A percentile compares a stretch with the other conserved stretches of the same genome.
phyloP scores from a whole-genome alignment of 129 eudicot genomes.

The Centrapalus pauciflorus region DNA sequence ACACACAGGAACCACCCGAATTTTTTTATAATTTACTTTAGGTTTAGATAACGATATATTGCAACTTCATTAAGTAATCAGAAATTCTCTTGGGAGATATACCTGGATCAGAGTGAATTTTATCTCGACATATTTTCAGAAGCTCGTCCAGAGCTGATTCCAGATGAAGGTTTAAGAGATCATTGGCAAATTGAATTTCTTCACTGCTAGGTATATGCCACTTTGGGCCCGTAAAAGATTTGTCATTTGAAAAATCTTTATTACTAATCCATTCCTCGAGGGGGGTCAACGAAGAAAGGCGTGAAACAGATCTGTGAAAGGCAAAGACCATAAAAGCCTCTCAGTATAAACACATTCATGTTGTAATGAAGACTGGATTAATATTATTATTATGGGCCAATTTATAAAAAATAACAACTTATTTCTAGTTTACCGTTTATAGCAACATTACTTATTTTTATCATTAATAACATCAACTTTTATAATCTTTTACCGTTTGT shows the following conservation, averaged over 20 bases:
- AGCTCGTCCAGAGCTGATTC: slow-evolving; percentile 82
- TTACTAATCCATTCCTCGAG: slow-evolving; percentile 88
- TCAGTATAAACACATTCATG: background rate
- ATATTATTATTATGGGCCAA: too few species aligned
- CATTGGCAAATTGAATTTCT: slow-evolving; percentile 85
- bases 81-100: background rate
- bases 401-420: background rate
- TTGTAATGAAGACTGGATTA: background rate
- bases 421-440: background rate
- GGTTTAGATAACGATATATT: background rate
- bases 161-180: slow-evolving; percentile 73
- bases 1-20: too few species aligned
- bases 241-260: slow-evolving; percentile 57
- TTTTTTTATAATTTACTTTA: background rate
- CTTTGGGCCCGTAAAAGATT: slow-evolving; percentile 49
- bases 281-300: slow-evolving; percentile 44
- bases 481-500: too few species aligned
- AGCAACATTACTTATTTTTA: background rate
- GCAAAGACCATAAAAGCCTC: background rate
- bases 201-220: slow-evolving; percentile 87
- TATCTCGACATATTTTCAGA: slow-evolving; percentile 68
- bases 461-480: background rate
- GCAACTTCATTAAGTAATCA: background rate
- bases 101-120: slow-evolving; percentile 93
- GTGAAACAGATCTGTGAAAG: slow-evolving; percentile 65